Percentiles rank a stretch among this genome's conserved stretches.
Evolutionary conservation across 2,329 filamentous ascomycete species (phyloP).

Genomic region (Colletotrichum tropicale): DNA sequence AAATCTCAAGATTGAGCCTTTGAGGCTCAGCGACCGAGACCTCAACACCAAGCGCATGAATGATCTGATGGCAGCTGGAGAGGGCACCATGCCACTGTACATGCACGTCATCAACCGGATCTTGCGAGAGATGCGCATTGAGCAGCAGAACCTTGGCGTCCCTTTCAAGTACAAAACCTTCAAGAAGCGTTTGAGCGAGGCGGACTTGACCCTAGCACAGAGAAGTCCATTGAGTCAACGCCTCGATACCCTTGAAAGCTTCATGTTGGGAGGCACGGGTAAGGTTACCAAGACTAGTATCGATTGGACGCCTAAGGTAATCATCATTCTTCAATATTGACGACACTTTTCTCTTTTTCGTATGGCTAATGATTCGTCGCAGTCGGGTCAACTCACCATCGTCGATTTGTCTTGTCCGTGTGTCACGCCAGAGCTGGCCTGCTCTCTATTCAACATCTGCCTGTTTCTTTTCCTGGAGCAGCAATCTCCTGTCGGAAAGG

Average conservation of each 20-base stretch:
- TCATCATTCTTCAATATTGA: background rate
- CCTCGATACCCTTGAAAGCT: constrained; percentile 67
- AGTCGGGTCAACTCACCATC: constrained; percentile 63
- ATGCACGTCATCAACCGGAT: constrained; percentile 60
- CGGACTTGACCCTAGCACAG: constrained; percentile 54
- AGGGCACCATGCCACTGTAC: constrained; percentile 56
- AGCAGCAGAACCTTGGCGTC: constrained; percentile 38
- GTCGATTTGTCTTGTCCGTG: constrained; percentile 78
- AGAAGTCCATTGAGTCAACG: constrained; percentile 60
- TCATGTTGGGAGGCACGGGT: constrained; percentile 45
- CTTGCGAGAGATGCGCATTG: constrained; percentile 57
- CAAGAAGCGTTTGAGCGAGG: constrained; percentile 34
- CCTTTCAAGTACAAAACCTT: constrained; percentile 58
- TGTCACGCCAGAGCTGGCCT: constrained; percentile 69
- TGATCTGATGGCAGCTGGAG: constrained; percentile 61
- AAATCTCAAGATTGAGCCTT: constrained; percentile 51
- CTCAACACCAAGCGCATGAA: constrained; percentile 64
- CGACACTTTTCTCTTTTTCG: background rate
- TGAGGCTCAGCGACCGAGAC: constrained; percentile 54
- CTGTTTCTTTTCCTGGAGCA: constrained; percentile 69
- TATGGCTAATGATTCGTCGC: background rate
- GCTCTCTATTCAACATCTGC: constrained; percentile 75
- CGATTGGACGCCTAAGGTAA: constrained; percentile 31
- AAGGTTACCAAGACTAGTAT: constrained; percentile 3
- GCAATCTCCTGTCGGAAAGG: constrained; percentile 50